Base-by-base conservation (phyloP, 441 rosid species). In the Bruguiera hainesii region DNA sequence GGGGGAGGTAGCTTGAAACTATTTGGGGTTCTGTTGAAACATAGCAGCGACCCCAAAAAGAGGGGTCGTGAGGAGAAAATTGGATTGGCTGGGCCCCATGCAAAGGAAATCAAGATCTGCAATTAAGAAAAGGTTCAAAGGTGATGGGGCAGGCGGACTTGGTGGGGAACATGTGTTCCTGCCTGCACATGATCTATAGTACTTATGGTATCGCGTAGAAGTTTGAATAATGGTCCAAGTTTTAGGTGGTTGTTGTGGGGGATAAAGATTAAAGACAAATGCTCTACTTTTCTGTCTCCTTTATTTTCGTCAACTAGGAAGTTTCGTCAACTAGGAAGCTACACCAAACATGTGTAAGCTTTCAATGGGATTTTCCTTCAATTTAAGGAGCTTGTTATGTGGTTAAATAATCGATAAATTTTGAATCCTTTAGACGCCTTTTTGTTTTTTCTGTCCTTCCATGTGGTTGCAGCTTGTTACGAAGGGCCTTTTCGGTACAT, bases 1-100 rank as follows among this genome's bases (percentile, higher is more conserved):
- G 52, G 53, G 28, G 67, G 29, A 8, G 76, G 67, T n/a, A 74
- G 80, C 4, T 73, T 84, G 84, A 93, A 90, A 73, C 81, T 93
- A 61, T 93, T 93, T 49, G 98, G 98, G 51, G 97, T 89, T 30
- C 77, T 90, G 89, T 37, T 93, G 86, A 83, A 77, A 70, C 79
- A 76, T 39, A 70, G 50, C 31, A 73, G 57, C 28, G 23, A 15
- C n/a, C 55, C 51, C 51, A 83, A 76, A 30, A 88, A 86, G 85
- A 81, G 90, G 68, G 82, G 63, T 23, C 89, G 91, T 2, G 88
- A 76, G 18, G 93, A 85, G 72, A 79, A 69, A 69, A 74, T 68
- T 9, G 78, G 83, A 56, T 78, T 80, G 7, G 71, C 71, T 35
- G 88, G 91, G 76, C 65, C 87, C 74, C 84, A 35, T 11, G 71